A percentile compares a stretch with the other conserved stretches of the same genome.
Evolutionary conservation across 2,329 filamentous ascomycete species (phyloP).

Genomic region (Teratosphaeria nubilosa): DNA sequence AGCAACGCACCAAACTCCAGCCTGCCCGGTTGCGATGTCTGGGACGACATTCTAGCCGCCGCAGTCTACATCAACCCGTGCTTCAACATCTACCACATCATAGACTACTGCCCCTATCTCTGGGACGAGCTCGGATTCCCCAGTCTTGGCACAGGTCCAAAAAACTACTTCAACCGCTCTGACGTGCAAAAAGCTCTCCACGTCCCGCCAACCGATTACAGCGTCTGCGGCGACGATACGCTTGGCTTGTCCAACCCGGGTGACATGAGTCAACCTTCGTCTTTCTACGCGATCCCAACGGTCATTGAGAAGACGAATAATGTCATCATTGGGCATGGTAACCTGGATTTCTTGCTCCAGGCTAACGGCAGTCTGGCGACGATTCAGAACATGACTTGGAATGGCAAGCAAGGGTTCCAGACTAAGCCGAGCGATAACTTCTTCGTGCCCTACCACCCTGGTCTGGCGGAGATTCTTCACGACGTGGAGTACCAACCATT

Average conservation of each 20-base stretch:
- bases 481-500: conserved; percentile 10
- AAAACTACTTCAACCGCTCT: conserved; percentile 24
- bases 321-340: conserved; percentile 22
- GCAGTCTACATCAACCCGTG: conserved; percentile 22
- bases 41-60: conserved; percentile 21
- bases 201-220: conserved; percentile 21
- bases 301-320: conserved; percentile 26
- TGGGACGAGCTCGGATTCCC: conserved; percentile 17
- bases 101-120: conserved; percentile 17
- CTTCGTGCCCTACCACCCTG: conserved; percentile 14
- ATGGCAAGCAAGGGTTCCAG: conserved; percentile 20
- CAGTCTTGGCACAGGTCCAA: conserved; percentile 8
- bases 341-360: conserved; percentile 17
- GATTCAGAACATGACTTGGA: conserved; percentile 24
- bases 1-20: conserved; percentile 4
- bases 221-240: conserved; percentile 17
- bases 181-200: conserved; percentile 27
- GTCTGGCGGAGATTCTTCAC: conserved; percentile 6
- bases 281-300: conserved; percentile 11
- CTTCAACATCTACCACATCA: conserved; percentile 26
- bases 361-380: conserved; percentile 21
- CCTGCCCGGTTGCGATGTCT: conserved; percentile 22
- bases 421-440: conserved; percentile 13
- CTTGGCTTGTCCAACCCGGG: conserved; percentile 10
- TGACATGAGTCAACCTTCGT: conserved; percentile 11